Base-by-base conservation (phyloP, 768 basidiomycete genomes). In the Mycena maculata region DNA sequence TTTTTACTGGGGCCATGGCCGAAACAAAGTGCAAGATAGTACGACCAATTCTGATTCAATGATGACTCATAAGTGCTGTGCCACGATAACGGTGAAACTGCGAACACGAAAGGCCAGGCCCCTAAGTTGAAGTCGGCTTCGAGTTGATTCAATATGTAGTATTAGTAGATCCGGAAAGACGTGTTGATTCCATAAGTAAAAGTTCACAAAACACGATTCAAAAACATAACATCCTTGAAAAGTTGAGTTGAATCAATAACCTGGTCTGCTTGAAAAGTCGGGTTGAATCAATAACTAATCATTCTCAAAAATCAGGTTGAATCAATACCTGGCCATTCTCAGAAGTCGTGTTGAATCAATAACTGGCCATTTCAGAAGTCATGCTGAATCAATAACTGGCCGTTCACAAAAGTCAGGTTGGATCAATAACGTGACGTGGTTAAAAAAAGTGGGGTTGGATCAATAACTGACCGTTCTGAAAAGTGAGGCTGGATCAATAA, bases 221-320 rank as follows among this genome's bases (percentile, higher is more conserved):
- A 33, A 33, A 52, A 52, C 31, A 31, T 52, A 31, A 52, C 38
- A 42, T 25, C 13, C 13, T 4, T 41, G 23, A 4, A n/a, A n/a
- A n/a, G n/a, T n/a, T n/a, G n/a, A n/a, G n/a, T n/a, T n/a, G n/a
- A n/a, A n/a, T n/a, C n/a, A n/a, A n/a, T n/a, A n/a, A n/a, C n/a
- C n/a, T n/a, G n/a, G n/a, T n/a, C n/a, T n/a, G n/a, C n/a, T n/a
- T n/a, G n/a, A n/a, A n/a, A n/a, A n/a, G n/a, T n/a, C n/a, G n/a
- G 39, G 27, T 28, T 42, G 55, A 18, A 23, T 56, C 55, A 41
- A 56, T 44, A 56, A n/a, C n/a, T n/a, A n/a, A n/a, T n/a, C n/a
- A n/a, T n/a, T n/a, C n/a, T 39, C 16, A 10, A 31, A n/a, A 36
- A 12, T 30, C 15, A 3, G 39, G 39, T 42, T 42, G 55, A 18